Evolutionary conservation across 169 alveolate genomes (phyloP).

Genomic region (Plasmodium gaboni): DNA sequence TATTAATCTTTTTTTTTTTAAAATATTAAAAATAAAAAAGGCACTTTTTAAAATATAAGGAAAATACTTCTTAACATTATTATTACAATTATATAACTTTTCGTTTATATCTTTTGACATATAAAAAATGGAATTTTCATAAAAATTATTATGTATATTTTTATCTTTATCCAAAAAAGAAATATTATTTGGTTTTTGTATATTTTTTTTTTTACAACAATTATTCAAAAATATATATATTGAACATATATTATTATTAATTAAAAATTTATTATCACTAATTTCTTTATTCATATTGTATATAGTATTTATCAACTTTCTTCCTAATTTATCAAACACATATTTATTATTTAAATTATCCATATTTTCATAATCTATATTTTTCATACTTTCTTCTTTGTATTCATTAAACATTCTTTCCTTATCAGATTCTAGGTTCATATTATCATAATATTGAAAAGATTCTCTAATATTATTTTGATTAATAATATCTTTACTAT

Average conservation of each 20-base stretch:
- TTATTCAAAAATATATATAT: slow-evolving; percentile 22
- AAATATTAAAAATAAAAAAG: slow-evolving; percentile 14
- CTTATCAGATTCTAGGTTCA: slow-evolving; percentile 6
- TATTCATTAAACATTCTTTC: slow-evolving; percentile 6
- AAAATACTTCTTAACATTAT: slow-evolving; percentile 14
- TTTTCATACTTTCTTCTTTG: slow-evolving; percentile 20
- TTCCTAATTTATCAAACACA: slow-evolving; percentile 10
- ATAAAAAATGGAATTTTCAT: not conserved
- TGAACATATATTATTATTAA: slow-evolving; percentile 30
- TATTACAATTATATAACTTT: slow-evolving; percentile 9
- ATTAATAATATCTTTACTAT: not conserved
- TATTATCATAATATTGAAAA: no score
- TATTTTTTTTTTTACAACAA: not conserved
- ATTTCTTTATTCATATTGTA: slow-evolving; percentile 43
- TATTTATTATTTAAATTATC: slow-evolving; percentile 9
- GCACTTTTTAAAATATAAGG: slow-evolving; percentile 59
- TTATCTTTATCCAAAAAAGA: not conserved
- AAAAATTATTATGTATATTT: not conserved
- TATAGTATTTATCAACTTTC: slow-evolving; percentile 17
- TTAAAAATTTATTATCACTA: slow-evolving; percentile 21
- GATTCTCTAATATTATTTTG: not conserved
- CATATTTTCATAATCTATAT: not conserved
- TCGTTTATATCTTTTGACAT: slow-evolving; percentile 35
- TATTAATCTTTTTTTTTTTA: slow-evolving; percentile 38
- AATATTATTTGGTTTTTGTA: not conserved